Evolutionary conservation across 148 eudicot species (phyloP).

Genomic region (Chenopodium album): DNA sequence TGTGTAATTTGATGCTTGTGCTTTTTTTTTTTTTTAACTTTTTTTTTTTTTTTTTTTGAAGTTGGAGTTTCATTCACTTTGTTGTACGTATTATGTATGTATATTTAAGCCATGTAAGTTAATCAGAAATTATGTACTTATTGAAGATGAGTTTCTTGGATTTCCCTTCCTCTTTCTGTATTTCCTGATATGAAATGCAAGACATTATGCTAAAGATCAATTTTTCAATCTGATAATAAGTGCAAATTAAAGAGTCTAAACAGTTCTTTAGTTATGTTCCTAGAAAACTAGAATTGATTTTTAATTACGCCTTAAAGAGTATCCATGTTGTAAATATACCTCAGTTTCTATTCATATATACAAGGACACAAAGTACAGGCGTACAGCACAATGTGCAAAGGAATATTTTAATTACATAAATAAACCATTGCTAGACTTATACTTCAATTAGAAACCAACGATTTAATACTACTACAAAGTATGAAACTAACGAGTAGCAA

Average conservation of each 20-base stretch:
- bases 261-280: neutral
- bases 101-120: neutral
- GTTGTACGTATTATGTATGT: neutral
- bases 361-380: too few relatives aligned
- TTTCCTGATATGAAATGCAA: too few relatives aligned
- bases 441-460: too few relatives aligned
- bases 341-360: too few relatives aligned
- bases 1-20: constrained; percentile 2
- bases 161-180: neutral
- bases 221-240: neutral
- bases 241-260: too few relatives aligned
- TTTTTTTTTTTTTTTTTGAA: neutral
- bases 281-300: neutral
- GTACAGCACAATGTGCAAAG: too few relatives aligned
- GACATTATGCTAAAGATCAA: neutral
- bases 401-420: too few relatives aligned
- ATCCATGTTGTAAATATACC: too few relatives aligned
- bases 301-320: neutral
- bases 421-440: too few relatives aligned
- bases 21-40: neutral
- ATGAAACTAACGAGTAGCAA: too few relatives aligned
- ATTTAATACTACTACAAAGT: too few relatives aligned
- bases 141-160: neutral
- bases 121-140: constrained; percentile 9
- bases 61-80: neutral